Evolutionary conservation across 768 basidiomycete species (phyloP).

Genomic region (Boletus sp.): DNA sequence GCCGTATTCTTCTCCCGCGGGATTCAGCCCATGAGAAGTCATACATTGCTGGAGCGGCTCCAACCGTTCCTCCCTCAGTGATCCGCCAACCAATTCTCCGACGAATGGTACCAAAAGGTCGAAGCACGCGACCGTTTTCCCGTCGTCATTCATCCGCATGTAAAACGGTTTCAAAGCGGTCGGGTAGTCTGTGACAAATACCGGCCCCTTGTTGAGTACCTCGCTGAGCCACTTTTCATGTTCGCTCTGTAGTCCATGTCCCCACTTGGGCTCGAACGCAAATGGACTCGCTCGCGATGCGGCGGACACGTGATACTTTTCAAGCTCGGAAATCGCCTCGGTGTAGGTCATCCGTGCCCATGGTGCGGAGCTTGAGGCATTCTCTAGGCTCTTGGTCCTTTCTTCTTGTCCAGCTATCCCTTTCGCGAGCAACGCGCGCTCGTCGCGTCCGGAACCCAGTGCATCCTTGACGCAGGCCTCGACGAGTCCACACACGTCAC

Average conservation of each 20-base stretch:
- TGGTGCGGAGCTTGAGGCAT: conserved; percentile 34
- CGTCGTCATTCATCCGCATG: conserved; percentile 71
- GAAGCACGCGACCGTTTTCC: conserved; percentile 83
- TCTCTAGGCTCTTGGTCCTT: conserved; percentile 34
- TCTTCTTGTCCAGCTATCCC: conserved; percentile 31
- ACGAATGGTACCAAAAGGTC: conserved; percentile 86
- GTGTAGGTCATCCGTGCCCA: conserved; percentile 82
- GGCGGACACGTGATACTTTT: conserved; percentile 31
- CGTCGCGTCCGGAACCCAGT: conserved; percentile 32
- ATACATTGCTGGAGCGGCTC: conserved; percentile 52
- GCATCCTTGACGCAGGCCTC: conserved; percentile 52
- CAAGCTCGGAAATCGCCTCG: conserved; percentile 63
- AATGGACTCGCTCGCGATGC: conserved; percentile 37
- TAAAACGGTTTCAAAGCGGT: conserved; percentile 87
- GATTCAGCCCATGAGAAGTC: conserved; percentile 42
- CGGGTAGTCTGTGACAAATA: conserved; percentile 94
- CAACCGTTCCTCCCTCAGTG: conserved; percentile 75
- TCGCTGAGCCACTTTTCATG: conserved; percentile 92
- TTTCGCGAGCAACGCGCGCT: conserved; percentile 33
- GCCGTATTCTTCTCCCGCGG: conserved; percentile 37
- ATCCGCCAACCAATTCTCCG: conserved; percentile 92
- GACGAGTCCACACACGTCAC: conserved; percentile 51
- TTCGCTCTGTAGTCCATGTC: conserved; percentile 74
- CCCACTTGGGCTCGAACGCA: conserved; percentile 60
- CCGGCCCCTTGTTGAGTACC: conserved; percentile 60